Evolutionary conservation across 495 filamentous ascomycete genomes (phyloP), one percentile per base, ranked within the genome.

Genomic region (Aspergillus carlsbadensis): DNA sequence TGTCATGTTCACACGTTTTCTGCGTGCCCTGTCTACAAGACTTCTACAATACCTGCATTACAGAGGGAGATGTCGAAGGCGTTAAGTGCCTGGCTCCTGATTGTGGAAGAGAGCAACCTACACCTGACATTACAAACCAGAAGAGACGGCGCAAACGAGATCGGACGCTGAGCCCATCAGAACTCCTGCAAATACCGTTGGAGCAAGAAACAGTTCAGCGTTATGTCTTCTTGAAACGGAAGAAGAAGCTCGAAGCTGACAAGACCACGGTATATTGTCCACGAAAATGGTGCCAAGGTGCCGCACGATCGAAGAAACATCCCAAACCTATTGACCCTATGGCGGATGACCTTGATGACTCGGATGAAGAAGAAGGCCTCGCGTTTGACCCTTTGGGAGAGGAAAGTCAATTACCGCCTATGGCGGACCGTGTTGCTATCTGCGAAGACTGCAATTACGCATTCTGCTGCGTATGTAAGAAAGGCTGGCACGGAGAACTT

Each of bases 201-300:
- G 77, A 84, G 13, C 74, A 84, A 41, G 86, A 88, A 18, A 81
- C 73, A 5, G 90, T 96, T 13, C 86, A 90, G 58, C 88, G 94
- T 41, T 98, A 94, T 62, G 88, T 92, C 6, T 84, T 82, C 24
- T 73, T 98, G 31, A 97, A 95, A 71, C 88, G 93, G 58, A 98
- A 98, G 72, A 88, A 86, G 50, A 87, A 90, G 60, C 80, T 97
- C 8, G 94, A 97, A 67, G 85, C 90, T 0, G 92, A 98, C 61
- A 92, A 89, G 59, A 87, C 84, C 42, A 97, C 92, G 0, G 81
- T 97, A n/a, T 97, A 94, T 66, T 98, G 94, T 63, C 94, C 94
- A 3, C 83, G 94, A 1, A 77, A 84, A 59, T 98, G 93, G 93
- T 98, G 94, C 65, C 91, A 96, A 67, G 91, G 89, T 17, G 87